Conservation (phyloP, 768 basidiomycete genomes). For the Trametes villosa region DNA sequence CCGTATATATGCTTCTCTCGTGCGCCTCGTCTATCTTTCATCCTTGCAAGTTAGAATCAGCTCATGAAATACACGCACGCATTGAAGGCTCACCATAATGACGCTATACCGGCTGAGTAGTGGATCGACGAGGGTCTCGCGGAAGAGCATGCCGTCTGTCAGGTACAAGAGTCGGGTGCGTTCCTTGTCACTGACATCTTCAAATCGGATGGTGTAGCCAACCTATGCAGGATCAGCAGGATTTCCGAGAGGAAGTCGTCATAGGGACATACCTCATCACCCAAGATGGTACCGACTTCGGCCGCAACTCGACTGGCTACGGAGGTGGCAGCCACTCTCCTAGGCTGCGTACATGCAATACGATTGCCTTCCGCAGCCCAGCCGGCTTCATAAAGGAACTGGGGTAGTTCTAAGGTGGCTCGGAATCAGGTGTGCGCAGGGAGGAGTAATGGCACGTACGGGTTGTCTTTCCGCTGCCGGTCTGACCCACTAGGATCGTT, state of each 20-base stretch:
- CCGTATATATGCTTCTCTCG: conserved; percentile 95
- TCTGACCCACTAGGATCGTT: conserved; percentile 90
- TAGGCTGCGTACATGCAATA: conserved; percentile 92
- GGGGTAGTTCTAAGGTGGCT: conserved; percentile 76
- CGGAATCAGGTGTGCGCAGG: neutral
- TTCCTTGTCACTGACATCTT: conserved; percentile 86
- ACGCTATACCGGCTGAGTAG: conserved; percentile 91
- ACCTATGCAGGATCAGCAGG: conserved; percentile 56
- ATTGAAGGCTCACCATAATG: conserved; percentile 71
- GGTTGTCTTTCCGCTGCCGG: conserved; percentile 97
- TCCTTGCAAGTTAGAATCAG: conserved; percentile 28
- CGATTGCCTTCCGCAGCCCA: conserved; percentile 85
- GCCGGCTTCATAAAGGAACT: conserved; percentile 92
- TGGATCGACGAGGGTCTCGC: conserved; percentile 92
- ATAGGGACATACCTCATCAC: conserved; percentile 72
- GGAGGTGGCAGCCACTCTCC: conserved; percentile 93
- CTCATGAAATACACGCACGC: conserved; percentile 1
- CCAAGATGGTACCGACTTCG: conserved; percentile 88
- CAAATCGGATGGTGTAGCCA: conserved; percentile 96
- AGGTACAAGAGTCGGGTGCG: conserved; percentile 91
- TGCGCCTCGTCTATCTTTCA: conserved; percentile 94
- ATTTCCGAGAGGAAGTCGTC: neutral
- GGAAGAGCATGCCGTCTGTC: conserved; percentile 98
- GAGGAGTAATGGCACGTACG: conserved; percentile 55
- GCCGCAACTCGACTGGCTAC: conserved; percentile 89